Evolutionary conservation across 2,329 filamentous ascomycete genomes (phyloP).

Genomic region (Lecanicillium sp.): DNA sequence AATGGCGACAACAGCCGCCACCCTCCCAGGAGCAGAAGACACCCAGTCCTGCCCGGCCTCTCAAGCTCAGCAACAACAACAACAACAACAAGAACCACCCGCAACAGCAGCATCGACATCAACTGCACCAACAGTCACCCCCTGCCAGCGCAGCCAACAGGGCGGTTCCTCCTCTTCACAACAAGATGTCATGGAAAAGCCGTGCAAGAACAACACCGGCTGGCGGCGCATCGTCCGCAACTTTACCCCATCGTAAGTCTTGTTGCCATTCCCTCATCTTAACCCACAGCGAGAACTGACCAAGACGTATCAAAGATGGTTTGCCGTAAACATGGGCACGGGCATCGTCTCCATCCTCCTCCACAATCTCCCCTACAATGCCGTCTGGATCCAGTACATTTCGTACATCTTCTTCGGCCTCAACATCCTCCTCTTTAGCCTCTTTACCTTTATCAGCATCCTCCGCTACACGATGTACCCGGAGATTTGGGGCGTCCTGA

Average conservation of each 20-base stretch:
- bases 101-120: too few relatives aligned
- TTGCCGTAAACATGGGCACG: slow-evolving; percentile 58
- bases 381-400: slow-evolving; percentile 48
- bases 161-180: not conserved
- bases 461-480: slow-evolving; percentile 59
- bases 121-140: too few relatives aligned
- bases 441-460: slow-evolving; percentile 45
- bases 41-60: too few relatives aligned
- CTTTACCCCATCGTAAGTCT: slow-evolving; percentile 45
- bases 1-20: too few relatives aligned
- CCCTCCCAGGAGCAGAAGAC: too few relatives aligned
- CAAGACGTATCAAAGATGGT: slow-evolving; percentile 36
- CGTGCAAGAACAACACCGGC: slow-evolving; percentile 27
- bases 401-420: slow-evolving; percentile 53
- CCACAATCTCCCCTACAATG: slow-evolving; percentile 53
- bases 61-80: too few relatives aligned
- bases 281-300: too few relatives aligned
- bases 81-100: too few relatives aligned
- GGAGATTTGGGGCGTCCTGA: slow-evolving; percentile 58
- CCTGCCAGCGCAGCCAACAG: not conserved
- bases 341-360: slow-evolving; percentile 59
- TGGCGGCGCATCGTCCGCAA: slow-evolving; percentile 41
- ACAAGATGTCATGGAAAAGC: slow-evolving; percentile 8
- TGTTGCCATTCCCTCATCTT: too few relatives aligned
- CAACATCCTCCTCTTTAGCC: slow-evolving; percentile 49